Base-by-base conservation (phyloP, 2,329 filamentous ascomycete species). In the Coniochaeta sp. region DNA sequence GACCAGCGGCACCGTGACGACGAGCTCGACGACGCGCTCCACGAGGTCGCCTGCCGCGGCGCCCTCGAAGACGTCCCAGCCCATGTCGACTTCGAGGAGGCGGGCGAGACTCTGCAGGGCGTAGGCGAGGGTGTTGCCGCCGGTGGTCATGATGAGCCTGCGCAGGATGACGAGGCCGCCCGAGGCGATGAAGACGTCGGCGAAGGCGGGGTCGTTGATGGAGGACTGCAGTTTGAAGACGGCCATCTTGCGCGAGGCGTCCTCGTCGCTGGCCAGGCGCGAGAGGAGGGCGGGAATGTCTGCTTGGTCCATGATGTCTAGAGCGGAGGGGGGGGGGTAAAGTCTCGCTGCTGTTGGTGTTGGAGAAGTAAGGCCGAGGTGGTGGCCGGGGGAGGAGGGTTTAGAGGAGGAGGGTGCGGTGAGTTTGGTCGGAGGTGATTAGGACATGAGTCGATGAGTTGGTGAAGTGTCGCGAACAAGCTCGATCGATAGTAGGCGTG, bases 161-260 rank as follows among this genome's bases (percentile, higher is more conserved):
- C 91, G 86, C 68, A 99, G 78, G 66, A 93, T 87, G 66, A 87
- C 82, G 65, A 98, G 81, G 4, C 95, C 95, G 61, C 92, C 92
- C 57, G 92, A 90, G 58, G 89, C 87, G 63, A 98, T 96, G 77
- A 99, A 99, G 67, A 96, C 87, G 73, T 98, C 95, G 69, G 95
- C 95, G 73, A 98, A 98, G 58, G 92, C 89, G 28, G 93, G 93
- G 76, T 99, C 95, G 72, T 93, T 93, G 75, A 99, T 96, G 64
- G 91, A 92, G 64, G 85, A 89, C 76, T 99, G 95, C 65, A 99
- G 86, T 78, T 97, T 97, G 84, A 99, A 99, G 63, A 96, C 95
- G 62, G 95, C 95, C 91, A 98, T 97, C 76, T 99, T 99, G 70
- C 93, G 91, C 67, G 91, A 88, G 60, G 91, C 93, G 80, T 99